Evolutionary conservation across 768 basidiomycete genomes (phyloP), one percentile per base, ranked within the genome.

Genomic region (Lenzites betulinus): DNA sequence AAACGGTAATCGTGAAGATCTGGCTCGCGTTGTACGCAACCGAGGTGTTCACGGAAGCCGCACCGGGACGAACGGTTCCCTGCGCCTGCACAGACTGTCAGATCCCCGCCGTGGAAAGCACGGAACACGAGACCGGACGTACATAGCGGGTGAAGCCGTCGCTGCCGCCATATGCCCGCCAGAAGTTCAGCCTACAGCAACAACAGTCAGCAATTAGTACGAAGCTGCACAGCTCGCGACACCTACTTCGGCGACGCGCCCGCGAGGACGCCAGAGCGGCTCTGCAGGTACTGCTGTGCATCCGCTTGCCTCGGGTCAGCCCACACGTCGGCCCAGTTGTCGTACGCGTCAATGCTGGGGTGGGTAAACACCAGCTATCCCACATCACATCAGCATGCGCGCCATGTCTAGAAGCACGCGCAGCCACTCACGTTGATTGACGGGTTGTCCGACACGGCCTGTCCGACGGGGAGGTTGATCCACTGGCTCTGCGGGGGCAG

Each of bases 281-380:
- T 71, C 38, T 70, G 69, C 30, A 83, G 71, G 64, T 87, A 88
- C 65, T 84, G 83, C 11, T 76, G 74, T 13, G 81, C 80, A 63
- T 88, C 86, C 2, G 83, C 83, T 8, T 81, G 68, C 20, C 80
- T 77, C 25, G 86, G 85, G 69, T 74, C 73, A 33, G 72, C 71
- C 83, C 82, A 86, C 3, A 86, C 81, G 39, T 79, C 64, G 2
- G 79, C 81, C 86, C 85, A 88, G 70, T 85, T 86, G n/a, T 87
- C 83, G 66, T 86, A 86, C 1, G 83, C 78, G 66, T 87, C 83
- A 61, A 88, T 76, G 39, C 75, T 75, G 2, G 85, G 85, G 68
- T 87, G 85, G 6, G 83, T 85, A 74, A 88, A 86, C 22, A 87
- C 82, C 65, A 86, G 71, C 81, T 84, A 58, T 11, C 11, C 30